These are phyloP conservation scores for Tetrahymena thermophila DNA, from an alignment of 73 alveolate genomes.

Conservation along the genomic window DNA sequence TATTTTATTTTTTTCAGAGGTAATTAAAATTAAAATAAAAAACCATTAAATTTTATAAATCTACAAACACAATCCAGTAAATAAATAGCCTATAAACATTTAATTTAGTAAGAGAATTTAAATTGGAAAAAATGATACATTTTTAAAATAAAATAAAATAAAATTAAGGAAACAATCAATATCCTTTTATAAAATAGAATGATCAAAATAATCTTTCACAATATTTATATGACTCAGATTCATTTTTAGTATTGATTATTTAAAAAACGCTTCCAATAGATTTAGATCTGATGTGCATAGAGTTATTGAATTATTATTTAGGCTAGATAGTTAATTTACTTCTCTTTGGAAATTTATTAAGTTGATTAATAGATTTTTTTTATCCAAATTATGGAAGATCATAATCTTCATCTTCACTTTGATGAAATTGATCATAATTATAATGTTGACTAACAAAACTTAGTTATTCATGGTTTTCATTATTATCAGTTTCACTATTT, in stretches of 20 bases:
- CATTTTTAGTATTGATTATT: neutral
- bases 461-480: neutral
- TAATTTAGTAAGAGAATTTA: too few species aligned
- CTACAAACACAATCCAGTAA: too few species aligned
- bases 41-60: too few species aligned
- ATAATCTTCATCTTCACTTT: neutral
- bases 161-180: too few species aligned
- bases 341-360: neutral
- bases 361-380: neutral
- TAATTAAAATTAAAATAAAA: too few species aligned
- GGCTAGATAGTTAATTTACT: neutral
- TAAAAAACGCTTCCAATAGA: neutral
- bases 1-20: too few species aligned
- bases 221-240: neutral
- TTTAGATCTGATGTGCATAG: neutral
- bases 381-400: neutral
- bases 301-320: neutral
- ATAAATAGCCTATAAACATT: too few species aligned
- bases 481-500: neutral
- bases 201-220: neutral
- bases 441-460: neutral
- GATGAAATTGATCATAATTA: neutral
- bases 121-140: too few species aligned
- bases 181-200: neutral
- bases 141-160: too few species aligned